phyloP scores from a whole-genome alignment of 2,329 filamentous ascomycete genomes.

The Diaporthe capsici region DNA sequence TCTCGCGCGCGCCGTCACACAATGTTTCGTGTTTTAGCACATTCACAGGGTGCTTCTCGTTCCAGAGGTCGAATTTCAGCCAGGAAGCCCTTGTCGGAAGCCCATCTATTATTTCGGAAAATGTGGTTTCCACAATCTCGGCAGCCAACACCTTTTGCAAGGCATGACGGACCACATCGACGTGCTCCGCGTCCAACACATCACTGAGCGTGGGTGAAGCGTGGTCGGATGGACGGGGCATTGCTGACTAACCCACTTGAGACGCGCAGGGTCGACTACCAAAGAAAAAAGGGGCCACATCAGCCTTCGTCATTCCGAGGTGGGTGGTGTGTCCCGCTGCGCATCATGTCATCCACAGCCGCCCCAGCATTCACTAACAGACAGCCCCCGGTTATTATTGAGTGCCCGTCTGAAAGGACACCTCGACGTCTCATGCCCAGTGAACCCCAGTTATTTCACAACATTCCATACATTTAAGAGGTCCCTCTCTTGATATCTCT shows the following conservation, averaged over 20 bases:
- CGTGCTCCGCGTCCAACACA: background rate
- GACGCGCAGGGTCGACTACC: too few relatives aligned
- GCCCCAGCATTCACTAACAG: background rate
- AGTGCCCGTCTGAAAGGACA: conserved; percentile 36
- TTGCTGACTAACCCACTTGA: too few relatives aligned
- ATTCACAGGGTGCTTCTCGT: background rate
- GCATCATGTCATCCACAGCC: conserved; percentile 26
- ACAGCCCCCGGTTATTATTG: conserved; percentile 3
- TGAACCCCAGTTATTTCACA: background rate
- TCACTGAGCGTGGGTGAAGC: too few relatives aligned
- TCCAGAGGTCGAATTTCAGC: background rate
- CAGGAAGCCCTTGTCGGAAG: background rate
- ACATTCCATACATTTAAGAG: conserved; percentile 9
- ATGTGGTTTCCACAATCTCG: background rate
- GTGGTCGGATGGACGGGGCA: too few relatives aligned
- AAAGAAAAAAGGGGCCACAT: conserved; percentile 18
- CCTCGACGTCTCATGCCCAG: conserved; percentile 30
- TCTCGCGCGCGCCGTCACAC: background rate
- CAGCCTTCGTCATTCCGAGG: conserved; percentile 28
- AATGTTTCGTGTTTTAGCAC: background rate
- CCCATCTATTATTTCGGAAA: conserved; percentile 7
- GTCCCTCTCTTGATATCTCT: background rate
- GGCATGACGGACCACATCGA: background rate
- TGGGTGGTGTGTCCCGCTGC: conserved; percentile 12
- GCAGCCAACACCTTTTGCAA: background rate